Conservation (phyloP, 2,329 filamentous ascomycete species). For the Macroventuria anomochaeta region DNA sequence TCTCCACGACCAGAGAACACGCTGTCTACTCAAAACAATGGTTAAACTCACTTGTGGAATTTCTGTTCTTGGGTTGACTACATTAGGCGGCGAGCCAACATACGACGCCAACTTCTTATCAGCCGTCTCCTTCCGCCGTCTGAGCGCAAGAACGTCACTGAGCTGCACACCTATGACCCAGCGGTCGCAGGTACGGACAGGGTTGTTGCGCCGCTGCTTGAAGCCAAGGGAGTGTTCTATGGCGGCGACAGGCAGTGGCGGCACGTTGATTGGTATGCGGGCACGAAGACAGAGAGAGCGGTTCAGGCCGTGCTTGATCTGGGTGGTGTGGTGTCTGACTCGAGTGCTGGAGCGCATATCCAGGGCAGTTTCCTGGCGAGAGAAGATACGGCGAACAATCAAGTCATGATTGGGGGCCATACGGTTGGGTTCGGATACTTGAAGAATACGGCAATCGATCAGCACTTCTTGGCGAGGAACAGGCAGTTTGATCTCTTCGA, state of each 20-base stretch:
- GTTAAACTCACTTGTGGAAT: too few relatives aligned
- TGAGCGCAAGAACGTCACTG: conserved; percentile 33
- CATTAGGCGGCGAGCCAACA: conserved; percentile 30
- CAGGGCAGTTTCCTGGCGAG: conserved; percentile 31
- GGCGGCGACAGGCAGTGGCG: conserved; percentile 36
- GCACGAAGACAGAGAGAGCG: conserved; percentile 31
- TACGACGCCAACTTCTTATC: conserved; percentile 30
- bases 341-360: conserved; percentile 34
- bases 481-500: conserved; percentile 38
- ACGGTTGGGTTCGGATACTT: conserved; percentile 36
- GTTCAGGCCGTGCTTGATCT: conserved; percentile 28
- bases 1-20: too few relatives aligned
- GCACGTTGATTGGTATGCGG: conserved; percentile 34
- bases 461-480: conserved; percentile 35
- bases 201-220: conserved; percentile 28
- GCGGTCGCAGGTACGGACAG: conserved; percentile 30
- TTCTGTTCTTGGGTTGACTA: too few relatives aligned
- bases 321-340: conserved; percentile 32
- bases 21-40: too few relatives aligned
- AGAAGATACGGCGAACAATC: conserved; percentile 32
- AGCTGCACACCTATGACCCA: conserved; percentile 35
- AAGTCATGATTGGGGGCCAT: conserved; percentile 32
- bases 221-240: conserved; percentile 33
- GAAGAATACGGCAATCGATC: conserved; percentile 35
- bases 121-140: conserved; percentile 23